These are phyloP conservation scores for Neodidymelliopsis sp. DNA, from an alignment of 2,329 filamentous ascomycete genomes.

Conservation along the genomic window DNA sequence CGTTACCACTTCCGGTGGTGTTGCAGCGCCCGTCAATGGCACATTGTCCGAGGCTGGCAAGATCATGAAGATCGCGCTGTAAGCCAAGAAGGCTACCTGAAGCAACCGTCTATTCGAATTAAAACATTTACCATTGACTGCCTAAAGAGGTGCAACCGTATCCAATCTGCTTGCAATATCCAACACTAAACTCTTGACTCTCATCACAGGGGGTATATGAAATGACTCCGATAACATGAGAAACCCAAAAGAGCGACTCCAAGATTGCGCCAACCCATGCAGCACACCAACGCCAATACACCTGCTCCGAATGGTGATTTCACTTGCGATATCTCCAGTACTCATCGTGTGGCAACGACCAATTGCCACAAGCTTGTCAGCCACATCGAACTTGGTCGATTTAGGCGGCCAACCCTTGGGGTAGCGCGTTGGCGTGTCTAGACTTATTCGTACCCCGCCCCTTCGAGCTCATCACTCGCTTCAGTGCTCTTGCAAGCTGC, in stretches of 20 bases:
- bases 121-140: neutral
- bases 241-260: neutral
- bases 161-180: neutral
- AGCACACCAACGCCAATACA: neutral
- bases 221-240: neutral
- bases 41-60: slow-evolving; percentile 18
- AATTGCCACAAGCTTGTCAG: neutral
- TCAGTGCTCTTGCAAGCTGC: slow-evolving; percentile 16
- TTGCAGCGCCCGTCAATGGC: slow-evolving; percentile 18
- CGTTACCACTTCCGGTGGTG: slow-evolving; percentile 17
- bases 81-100: too few species aligned
- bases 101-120: neutral
- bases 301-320: too few species aligned
- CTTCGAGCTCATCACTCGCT: slow-evolving; percentile 14
- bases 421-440: slow-evolving; percentile 10
- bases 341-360: neutral
- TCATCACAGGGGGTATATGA: slow-evolving; percentile 11
- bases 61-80: slow-evolving; percentile 17
- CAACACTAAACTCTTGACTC: neutral
- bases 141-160: neutral
- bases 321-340: neutral
- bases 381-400: too few species aligned
- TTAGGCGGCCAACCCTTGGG: slow-evolving; percentile 12
- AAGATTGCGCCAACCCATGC: neutral
- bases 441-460: slow-evolving; percentile 10